These are phyloP conservation scores for Ajuga reptans DNA, from an alignment of 305 asterid genomes.

Conservation along the genomic window DNA sequence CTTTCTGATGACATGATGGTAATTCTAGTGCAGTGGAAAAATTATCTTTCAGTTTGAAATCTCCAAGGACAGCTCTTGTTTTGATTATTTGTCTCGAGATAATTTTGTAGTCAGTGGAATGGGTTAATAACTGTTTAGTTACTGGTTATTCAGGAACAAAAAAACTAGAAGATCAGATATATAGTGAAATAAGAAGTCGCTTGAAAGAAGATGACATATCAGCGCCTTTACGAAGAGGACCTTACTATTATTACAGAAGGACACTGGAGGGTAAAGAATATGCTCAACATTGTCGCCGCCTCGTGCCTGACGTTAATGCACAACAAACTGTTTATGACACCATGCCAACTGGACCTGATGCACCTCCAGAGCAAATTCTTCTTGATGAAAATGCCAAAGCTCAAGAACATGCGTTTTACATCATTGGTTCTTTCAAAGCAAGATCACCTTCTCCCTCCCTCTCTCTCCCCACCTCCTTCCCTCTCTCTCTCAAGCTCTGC, in stretches of 20 bases:
- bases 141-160: constrained; percentile 52
- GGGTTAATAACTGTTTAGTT: constrained; percentile 13
- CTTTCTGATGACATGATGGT: no score
- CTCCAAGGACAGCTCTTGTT: no score
- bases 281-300: constrained; percentile 67
- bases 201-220: constrained; percentile 87
- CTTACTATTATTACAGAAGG: constrained; percentile 74
- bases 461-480: not conserved
- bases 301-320: constrained; percentile 35
- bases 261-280: constrained; percentile 90
- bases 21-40: no score
- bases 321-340: constrained; percentile 62
- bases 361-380: constrained; percentile 75
- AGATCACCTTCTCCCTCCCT: constrained; percentile 7
- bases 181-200: constrained; percentile 73
- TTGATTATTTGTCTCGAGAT: no score
- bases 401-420: constrained; percentile 53
- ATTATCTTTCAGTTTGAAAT: no score
- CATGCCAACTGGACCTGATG: constrained; percentile 78
- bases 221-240: constrained; percentile 63
- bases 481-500: not conserved
- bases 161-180: constrained; percentile 64
- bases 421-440: constrained; percentile 67
- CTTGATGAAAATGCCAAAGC: constrained; percentile 90
- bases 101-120: not conserved